Base-by-base conservation (phyloP, 495 filamentous ascomycete species). In the Penicillium canariense region DNA sequence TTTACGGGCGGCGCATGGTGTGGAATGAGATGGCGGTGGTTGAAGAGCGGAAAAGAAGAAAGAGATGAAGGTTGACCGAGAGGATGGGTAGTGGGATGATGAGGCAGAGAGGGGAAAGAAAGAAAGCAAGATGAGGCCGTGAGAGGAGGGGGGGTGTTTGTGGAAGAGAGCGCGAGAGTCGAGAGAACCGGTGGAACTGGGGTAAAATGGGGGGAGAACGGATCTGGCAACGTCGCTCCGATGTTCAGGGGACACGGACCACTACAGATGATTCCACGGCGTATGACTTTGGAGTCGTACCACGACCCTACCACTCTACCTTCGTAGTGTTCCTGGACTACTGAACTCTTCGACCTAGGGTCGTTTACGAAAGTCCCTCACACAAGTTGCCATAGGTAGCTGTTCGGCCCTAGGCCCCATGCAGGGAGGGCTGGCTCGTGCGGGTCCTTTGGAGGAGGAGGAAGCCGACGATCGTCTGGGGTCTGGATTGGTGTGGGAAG, bases 1-100 rank as follows among this genome's bases (percentile, higher is more conserved):
- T 52, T 71, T 56, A 74, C 54, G 63, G 68, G 65, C 58, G 63
- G 61, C 66, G 66, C 72, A 76, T 76, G 64, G 60, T 71, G 60
- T 56, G 48, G 28, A n/a, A 47, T 18, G 26, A 45, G 20, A 12
- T 30, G 9, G 18, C 31, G 9, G 25, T 32, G 34, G 34, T 42
- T 26, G 27, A 28, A 17, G 35, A 36, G 56, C 36, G 17, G 38
- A 48, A 45, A 27, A 36, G 36, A 40, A 54, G 38, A 54, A 27
- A 25, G 38, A 26, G 43, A 17, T 17, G 35, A 25, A 43, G 31
- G 43, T 30, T 17, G 35, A 43, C 52, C 10, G 54, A 34, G 28
- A 55, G 35, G 54, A 49, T 25, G 31, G 27, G 28, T 30, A 49
- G 50, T 59, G 56, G 51, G 22, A 45, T 45, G 51, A 53, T 31